These are phyloP conservation scores for Microstroma glucosiphilum DNA, from an alignment of 1,284 basidiomycete species.

Conservation along the genomic window DNA sequence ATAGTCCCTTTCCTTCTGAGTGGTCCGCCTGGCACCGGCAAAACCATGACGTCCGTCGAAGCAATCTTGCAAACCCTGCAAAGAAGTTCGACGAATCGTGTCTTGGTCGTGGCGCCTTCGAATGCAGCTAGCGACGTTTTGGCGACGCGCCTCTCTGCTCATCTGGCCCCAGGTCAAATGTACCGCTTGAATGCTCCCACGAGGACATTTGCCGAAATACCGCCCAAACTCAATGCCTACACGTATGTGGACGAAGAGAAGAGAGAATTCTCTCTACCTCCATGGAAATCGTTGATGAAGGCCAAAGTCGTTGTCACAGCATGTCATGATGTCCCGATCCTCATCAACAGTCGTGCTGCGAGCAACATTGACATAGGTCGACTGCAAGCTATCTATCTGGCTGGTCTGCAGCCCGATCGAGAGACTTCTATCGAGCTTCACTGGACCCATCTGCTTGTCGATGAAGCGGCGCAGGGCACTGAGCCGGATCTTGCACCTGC, in stretches of 20 bases:
- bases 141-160: conserved; percentile 40
- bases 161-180: conserved; percentile 25
- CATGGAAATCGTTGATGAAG: conserved; percentile 32
- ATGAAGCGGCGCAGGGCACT: conserved; percentile 53
- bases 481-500: conserved; percentile 51
- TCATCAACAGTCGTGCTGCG: conserved; percentile 31
- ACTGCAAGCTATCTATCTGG: conserved; percentile 23
- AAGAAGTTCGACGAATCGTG: conserved; percentile 29
- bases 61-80: conserved; percentile 49
- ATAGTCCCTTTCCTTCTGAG: conserved; percentile 27
- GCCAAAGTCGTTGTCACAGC: conserved; percentile 50
- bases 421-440: conserved; percentile 23
- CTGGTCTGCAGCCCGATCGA: conserved; percentile 23
- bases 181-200: conserved; percentile 49
- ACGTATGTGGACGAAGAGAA: neutral
- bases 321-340: conserved; percentile 48
- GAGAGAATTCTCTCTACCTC: conserved; percentile 9
- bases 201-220: conserved; percentile 52
- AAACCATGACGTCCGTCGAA: conserved; percentile 51
- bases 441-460: conserved; percentile 52
- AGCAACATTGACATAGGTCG: conserved; percentile 47
- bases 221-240: conserved; percentile 14
- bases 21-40: conserved; percentile 44
- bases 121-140: conserved; percentile 53
- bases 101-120: conserved; percentile 52